Conservation (phyloP, 2,329 filamentous ascomycete genomes). For the Ophiostoma sp. region DNA sequence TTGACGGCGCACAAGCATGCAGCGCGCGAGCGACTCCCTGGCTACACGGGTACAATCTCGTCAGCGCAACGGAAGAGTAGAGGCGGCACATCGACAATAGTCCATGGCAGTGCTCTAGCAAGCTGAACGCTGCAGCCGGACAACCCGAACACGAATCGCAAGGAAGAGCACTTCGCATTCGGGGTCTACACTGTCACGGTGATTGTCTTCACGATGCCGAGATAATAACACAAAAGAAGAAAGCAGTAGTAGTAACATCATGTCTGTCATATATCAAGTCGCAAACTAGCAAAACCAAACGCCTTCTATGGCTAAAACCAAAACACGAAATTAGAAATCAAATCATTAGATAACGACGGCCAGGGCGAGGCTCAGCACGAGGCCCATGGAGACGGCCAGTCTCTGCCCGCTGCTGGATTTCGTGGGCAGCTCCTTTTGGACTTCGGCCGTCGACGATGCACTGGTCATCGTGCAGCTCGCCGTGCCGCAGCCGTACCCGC, state of each 20-base stretch:
- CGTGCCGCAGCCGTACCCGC: constrained; percentile 66
- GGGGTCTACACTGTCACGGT: too few species aligned
- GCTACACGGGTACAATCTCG: not conserved
- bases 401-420: constrained; percentile 1
- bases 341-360: constrained; percentile 3
- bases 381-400: not conserved
- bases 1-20: constrained; percentile 1
- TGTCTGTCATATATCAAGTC: not conserved
- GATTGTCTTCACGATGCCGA: too few species aligned
- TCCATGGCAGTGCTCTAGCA: too few species aligned
- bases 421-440: constrained; percentile 48
- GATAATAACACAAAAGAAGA: not conserved
- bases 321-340: not conserved
- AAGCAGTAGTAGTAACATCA: not conserved
- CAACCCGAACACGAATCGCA: too few species aligned
- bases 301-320: not conserved
- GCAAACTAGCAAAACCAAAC: constrained; percentile 10
- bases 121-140: too few species aligned
- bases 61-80: too few species aligned
- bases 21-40: not conserved
- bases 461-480: constrained; percentile 61
- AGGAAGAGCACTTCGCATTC: too few species aligned
- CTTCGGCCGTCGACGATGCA: constrained; percentile 49
- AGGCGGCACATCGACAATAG: too few species aligned
- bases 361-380: not conserved